These are phyloP conservation scores for Heliamphora pulchella DNA, from an alignment of 179 eudicot species.

Conservation along the genomic window DNA sequence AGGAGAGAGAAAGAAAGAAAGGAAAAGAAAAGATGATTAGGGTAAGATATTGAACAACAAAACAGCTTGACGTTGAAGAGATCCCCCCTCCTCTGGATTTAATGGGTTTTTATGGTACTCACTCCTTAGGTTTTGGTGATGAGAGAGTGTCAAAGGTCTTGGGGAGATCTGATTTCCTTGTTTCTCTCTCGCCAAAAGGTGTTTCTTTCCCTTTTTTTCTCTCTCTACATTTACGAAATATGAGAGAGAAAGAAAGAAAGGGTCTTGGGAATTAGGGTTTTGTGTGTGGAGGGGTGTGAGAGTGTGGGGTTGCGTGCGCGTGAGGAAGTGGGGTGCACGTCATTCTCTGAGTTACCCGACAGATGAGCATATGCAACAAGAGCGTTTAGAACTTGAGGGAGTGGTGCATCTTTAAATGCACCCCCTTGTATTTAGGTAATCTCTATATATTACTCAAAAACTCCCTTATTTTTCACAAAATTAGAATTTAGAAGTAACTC, in stretches of 20 bases:
- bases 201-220: too few species aligned
- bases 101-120: not conserved
- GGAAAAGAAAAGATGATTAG: not conserved
- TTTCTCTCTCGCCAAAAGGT: not conserved
- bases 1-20: not conserved
- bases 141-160: not conserved
- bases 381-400: too few species aligned
- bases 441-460: too few species aligned
- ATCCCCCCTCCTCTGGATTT: not conserved
- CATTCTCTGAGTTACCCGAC: not conserved
- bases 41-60: not conserved
- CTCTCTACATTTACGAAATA: not conserved
- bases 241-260: not conserved
- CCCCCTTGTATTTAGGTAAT: too few species aligned
- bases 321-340: conserved; percentile 9
- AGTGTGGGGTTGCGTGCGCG: conserved; percentile 1
- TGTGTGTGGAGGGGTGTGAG: not conserved
- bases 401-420: too few species aligned
- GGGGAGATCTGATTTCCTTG: not conserved
- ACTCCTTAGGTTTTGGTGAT: not conserved
- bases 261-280: conserved; percentile 1
- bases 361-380: too few species aligned
- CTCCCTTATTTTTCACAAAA: too few species aligned
- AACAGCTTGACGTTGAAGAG: not conserved
- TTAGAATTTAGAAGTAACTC: too few species aligned